Evolutionary conservation across 176 grass and related monocot genomes (phyloP).

Genomic region (Carex cristatella): DNA sequence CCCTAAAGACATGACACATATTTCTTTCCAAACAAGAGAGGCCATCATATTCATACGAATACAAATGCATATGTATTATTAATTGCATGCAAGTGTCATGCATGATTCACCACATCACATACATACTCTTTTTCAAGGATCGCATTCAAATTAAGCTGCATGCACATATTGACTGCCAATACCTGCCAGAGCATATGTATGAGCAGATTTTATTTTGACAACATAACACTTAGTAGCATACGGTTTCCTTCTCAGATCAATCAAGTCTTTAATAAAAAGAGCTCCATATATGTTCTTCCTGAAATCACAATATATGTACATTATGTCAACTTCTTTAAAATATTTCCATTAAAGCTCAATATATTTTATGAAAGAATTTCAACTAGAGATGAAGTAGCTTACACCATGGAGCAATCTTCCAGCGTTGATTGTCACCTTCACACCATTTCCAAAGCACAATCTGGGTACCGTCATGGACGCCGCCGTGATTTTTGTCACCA

Average conservation of each 20-base stretch:
- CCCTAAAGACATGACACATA: background rate
- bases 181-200: background rate
- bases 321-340: background rate
- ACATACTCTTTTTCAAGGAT: background rate
- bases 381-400: conserved; percentile 21
- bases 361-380: background rate
- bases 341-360: background rate
- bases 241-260: background rate
- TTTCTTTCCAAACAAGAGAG: background rate
- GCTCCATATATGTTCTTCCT: background rate
- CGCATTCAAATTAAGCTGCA: background rate
- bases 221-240: background rate
- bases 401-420: conserved; percentile 87
- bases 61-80: background rate
- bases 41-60: background rate
- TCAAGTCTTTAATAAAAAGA: background rate
- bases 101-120: background rate
- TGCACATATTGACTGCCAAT: background rate
- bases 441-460: conserved; percentile 92
- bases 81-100: background rate
- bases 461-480: conserved; percentile 69
- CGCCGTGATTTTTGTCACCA: conserved; percentile 78
- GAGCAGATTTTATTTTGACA: background rate
- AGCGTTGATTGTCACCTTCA: conserved; percentile 91
- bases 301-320: background rate